These are phyloP conservation scores for Penicillium nucicola DNA, from an alignment of 495 filamentous ascomycete species.

Conservation along the genomic window DNA sequence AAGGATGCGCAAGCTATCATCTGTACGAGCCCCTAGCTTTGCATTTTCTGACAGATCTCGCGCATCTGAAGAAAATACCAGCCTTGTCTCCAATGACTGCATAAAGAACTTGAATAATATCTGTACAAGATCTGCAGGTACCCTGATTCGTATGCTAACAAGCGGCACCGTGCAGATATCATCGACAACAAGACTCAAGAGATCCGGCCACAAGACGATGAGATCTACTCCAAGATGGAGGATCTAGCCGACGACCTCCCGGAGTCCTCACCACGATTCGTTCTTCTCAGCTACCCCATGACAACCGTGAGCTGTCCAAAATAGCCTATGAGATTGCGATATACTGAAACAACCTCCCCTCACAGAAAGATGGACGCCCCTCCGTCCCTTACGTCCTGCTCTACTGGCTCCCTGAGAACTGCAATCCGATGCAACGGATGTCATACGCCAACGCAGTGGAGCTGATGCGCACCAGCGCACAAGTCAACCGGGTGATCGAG, in stretches of 20 bases:
- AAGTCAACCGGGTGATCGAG: slow-evolving; percentile 79
- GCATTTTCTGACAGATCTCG: background rate
- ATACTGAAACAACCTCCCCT: background rate
- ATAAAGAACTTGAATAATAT: background rate
- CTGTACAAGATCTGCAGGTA: background rate
- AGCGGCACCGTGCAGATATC: slow-evolving; percentile 24
- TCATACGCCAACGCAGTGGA: slow-evolving; percentile 94
- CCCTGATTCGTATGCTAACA: background rate
- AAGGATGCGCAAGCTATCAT: slow-evolving; percentile 87
- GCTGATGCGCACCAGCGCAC: slow-evolving; percentile 84
- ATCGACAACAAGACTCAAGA: slow-evolving; percentile 88
- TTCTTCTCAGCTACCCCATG: slow-evolving; percentile 85
- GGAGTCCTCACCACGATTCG: slow-evolving; percentile 84
- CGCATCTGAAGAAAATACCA: background rate
- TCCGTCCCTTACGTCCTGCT: slow-evolving; percentile 87
- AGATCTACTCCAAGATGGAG: slow-evolving; percentile 73
- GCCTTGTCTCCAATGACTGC: background rate
- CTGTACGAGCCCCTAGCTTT: slow-evolving; percentile 58
- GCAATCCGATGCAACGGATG: slow-evolving; percentile 82
- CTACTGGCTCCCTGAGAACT: slow-evolving; percentile 87
- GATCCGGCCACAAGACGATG: slow-evolving; percentile 72
- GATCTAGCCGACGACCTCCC: slow-evolving; percentile 85
- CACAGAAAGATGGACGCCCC: slow-evolving; percentile 57
- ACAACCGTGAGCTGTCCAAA: slow-evolving; percentile 59
- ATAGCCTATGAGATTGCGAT: background rate